A percentile compares a stretch with the other conserved stretches of the same genome.
These are phyloP conservation scores for Rutidosis leptorrhynchoides DNA, from an alignment of 129 eudicot genomes.

Conservation along the genomic window DNA sequence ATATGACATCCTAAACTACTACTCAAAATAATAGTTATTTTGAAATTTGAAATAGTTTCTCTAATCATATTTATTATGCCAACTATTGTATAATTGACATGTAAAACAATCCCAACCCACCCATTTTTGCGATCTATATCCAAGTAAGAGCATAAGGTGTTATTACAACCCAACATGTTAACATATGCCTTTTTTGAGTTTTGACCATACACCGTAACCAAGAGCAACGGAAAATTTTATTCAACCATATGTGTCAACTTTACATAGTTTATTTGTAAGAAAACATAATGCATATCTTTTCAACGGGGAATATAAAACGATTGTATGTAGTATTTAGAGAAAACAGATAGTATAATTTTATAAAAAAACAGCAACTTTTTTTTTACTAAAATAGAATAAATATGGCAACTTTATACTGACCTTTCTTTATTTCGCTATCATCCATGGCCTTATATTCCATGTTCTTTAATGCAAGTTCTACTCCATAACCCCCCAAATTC, in stretches of 20 bases:
- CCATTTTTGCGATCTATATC: neutral
- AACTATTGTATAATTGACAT: neutral
- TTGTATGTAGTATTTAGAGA: no score
- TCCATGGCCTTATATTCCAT: constrained; percentile 99
- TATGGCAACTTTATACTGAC: constrained; percentile 35
- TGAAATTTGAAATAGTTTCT: neutral
- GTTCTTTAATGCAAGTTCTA: constrained; percentile 97
- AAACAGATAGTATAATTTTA: neutral
- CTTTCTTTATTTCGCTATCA: constrained; percentile 83
- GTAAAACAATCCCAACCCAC: neutral
- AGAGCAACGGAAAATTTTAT: neutral
- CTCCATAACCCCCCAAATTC: constrained; percentile 96
- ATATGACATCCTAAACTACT: neutral
- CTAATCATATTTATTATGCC: neutral
- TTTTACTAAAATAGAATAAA: no score
- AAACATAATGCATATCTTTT: neutral
- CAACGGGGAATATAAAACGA: neutral
- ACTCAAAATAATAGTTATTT: neutral
- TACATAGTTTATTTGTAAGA: neutral
- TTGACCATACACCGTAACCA: neutral
- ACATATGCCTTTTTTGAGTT: neutral
- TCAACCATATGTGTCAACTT: neutral
- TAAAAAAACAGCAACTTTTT: neutral
- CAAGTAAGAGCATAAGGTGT: neutral
- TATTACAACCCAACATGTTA: neutral